Evolutionary conservation across 331 rosid species (phyloP), one percentile per base, ranked within the genome.

Genomic region (Ulmus americana): DNA sequence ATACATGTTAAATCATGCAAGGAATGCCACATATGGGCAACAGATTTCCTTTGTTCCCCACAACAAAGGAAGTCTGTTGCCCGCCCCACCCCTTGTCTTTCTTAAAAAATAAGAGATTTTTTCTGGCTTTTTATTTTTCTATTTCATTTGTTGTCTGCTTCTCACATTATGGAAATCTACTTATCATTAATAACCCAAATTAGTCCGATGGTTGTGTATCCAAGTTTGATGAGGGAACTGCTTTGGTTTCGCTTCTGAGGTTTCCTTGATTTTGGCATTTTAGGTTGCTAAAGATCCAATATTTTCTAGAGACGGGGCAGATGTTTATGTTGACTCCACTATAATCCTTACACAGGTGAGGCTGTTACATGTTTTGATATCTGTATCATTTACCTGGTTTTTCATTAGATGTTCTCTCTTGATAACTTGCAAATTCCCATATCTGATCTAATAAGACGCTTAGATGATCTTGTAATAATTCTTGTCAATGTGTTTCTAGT

Each of bases 291-390:
- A 89, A 79, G 95, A 89, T 85, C 82, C 81, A 55, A 78, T 85
- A 55, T 94, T 94, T 73, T 44, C 66, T 74, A 79, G 97, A 71
- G 97, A 94, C 40, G 97, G 98, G 49, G 95, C 90, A 61, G 91
- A 94, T 80, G 76, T 94, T 43, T 90, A 86, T 59, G 95, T 94
- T 69, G 91, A 94, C 50, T 84, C 95, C 57, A 89, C 80, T 63
- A 87, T 94, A 76, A 87, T 85, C 90, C 87, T 94, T 84, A 94
- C 97, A 22, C 88, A 89, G 77, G 98, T 85, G 73, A 82, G 86
- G 61, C 49, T 62, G 40, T 54, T 67, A 65, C 67, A 56, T 48
- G 42, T 8, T 56, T 18, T 13, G 52, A 8, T 43, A 47, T 39
- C 15, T 0, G 43, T 6, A 39, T 43, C 14, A 54, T 16, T 40